Conservation (phyloP, 2,329 filamentous ascomycete genomes). For the Claviceps spartinae region DNA sequence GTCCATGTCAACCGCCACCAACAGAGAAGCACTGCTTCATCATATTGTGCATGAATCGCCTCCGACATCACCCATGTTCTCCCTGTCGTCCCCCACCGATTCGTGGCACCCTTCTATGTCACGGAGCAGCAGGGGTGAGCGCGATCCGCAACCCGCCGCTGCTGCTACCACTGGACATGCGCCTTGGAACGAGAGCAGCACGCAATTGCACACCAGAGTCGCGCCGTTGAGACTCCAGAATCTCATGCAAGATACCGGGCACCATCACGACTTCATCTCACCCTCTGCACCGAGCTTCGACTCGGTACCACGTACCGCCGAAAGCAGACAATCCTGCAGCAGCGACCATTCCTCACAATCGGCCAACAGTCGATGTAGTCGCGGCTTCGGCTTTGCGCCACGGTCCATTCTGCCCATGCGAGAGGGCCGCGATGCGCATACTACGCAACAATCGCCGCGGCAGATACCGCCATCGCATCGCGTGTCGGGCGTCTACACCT, state of each 20-base stretch:
- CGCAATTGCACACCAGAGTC: background rate
- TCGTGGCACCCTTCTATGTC: background rate
- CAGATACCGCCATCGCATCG: background rate
- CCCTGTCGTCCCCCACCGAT: background rate
- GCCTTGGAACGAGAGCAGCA: background rate
- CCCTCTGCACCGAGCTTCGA: conserved; percentile 1
- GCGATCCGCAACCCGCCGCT: background rate
- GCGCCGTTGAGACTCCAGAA: background rate
- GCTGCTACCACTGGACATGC: background rate
- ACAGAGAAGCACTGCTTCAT: conserved; percentile 7
- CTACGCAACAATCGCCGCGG: background rate
- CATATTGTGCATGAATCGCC: conserved; percentile 6
- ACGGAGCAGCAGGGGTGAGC: background rate
- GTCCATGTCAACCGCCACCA: background rate
- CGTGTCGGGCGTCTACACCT: conserved; percentile 1
- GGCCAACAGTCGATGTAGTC: conserved; percentile 5
- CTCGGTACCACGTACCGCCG: conserved; percentile 1
- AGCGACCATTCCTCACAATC: conserved; percentile 8
- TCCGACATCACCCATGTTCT: conserved; percentile 1
- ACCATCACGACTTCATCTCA: background rate
- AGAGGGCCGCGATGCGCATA: conserved; percentile 2
- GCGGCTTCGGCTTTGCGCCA: background rate
- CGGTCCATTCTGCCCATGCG: conserved; percentile 7
- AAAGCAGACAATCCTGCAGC: conserved; percentile 6
- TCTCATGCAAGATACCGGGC: background rate